phyloP scores from a whole-genome alignment of 495 filamentous ascomycete genomes.

The Neurospora sp. region DNA sequence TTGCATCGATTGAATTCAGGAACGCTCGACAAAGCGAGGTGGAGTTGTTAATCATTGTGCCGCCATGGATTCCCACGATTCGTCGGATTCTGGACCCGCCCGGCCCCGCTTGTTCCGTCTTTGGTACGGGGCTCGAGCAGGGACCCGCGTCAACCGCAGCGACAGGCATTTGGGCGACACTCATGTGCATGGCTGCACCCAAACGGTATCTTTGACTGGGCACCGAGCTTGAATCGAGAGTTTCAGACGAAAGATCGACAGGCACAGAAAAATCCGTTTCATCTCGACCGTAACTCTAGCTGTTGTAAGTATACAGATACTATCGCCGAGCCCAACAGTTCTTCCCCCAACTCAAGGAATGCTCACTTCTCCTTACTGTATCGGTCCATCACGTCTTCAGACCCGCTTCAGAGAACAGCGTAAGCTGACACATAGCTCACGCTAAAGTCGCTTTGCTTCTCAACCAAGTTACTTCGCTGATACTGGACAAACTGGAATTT shows the following conservation, averaged over 20 bases:
- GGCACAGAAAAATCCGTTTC: neutral
- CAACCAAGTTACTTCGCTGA: slow-evolving; percentile 76
- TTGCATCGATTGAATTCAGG: neutral
- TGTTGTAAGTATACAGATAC: neutral
- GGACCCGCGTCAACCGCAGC: neutral
- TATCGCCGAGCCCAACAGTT: neutral
- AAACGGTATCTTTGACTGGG: neutral
- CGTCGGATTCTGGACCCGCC: neutral
- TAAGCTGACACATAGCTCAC: slow-evolving; percentile 90
- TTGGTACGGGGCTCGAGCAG: neutral
- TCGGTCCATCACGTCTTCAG: too few species aligned
- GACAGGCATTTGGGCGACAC: neutral
- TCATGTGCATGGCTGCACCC: neutral
- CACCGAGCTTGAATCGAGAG: slow-evolving; percentile 1
- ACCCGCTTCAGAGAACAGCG: slow-evolving; percentile 41
- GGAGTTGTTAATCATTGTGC: neutral
- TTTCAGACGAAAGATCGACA: slow-evolving; percentile 28
- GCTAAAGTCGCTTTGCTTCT: slow-evolving; percentile 64
- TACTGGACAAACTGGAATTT: slow-evolving; percentile 83
- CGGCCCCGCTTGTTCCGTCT: neutral
- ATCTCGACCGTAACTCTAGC: neutral
- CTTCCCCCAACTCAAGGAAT: neutral
- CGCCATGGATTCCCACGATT: neutral
- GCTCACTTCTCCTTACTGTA: too few species aligned
- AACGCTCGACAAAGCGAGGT: neutral